A percentile compares a stretch with the other conserved stretches of the same genome.
These are phyloP conservation scores for Ascobolus immersus DNA, from an alignment of 495 filamentous ascomycete species.

Conservation along the genomic window DNA sequence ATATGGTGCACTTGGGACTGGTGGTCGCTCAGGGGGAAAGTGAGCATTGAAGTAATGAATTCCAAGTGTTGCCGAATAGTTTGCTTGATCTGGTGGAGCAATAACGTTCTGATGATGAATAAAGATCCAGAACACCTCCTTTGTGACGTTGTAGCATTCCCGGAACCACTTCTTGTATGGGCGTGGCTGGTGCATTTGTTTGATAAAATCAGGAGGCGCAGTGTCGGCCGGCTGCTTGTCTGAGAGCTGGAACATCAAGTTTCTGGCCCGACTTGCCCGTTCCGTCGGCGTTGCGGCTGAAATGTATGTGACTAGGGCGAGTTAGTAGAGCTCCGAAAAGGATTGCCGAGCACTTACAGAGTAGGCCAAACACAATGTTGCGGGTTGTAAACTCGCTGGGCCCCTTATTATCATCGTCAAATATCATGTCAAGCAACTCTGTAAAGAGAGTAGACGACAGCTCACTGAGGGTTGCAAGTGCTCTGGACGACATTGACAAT, in stretches of 20 bases:
- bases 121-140: conserved; percentile 99
- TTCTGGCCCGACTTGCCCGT: conserved; percentile 23
- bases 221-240: conserved; percentile 57
- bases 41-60: conserved; percentile 37
- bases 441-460: conserved; percentile 69
- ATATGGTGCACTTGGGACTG: conserved; percentile 83
- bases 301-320: conserved; percentile 25
- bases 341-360: conserved; percentile 68
- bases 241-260: conserved; percentile 49
- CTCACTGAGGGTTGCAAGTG: conserved; percentile 50
- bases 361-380: conserved; percentile 55
- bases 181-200: conserved; percentile 60
- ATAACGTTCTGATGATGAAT: conserved; percentile 79
- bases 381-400: conserved; percentile 89
- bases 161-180: conserved; percentile 88
- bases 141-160: conserved; percentile 73
- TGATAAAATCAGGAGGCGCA: conserved; percentile 58
- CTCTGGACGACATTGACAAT: conserved; percentile 69
- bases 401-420: conserved; percentile 90
- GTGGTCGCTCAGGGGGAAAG: conserved; percentile 70
- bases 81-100: conserved; percentile 13
- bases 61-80: conserved; percentile 6
- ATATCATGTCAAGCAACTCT: conserved; percentile 62
- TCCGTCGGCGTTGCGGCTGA: conserved; percentile 20
- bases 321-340: too few relatives aligned